A percentile compares a stretch with the other conserved stretches of the same genome.
These are phyloP conservation scores for Pestalotiopsis sp. DNA, from an alignment of 2,329 filamentous ascomycete genomes.

Conservation along the genomic window DNA sequence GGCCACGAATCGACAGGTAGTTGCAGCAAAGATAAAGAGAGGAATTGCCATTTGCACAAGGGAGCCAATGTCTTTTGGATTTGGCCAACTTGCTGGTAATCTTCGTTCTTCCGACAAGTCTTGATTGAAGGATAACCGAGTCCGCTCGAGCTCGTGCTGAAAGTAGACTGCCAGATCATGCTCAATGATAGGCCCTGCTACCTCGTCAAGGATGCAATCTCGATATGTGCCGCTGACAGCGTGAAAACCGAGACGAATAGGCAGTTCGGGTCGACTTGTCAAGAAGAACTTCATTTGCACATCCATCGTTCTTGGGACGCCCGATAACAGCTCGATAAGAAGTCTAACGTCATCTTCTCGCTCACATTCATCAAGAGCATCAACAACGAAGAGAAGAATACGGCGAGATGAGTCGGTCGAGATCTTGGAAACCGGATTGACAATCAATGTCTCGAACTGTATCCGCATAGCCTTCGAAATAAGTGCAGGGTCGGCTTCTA, in stretches of 20 bases:
- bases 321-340: conserved; percentile 29
- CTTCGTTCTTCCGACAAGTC: conserved; percentile 10
- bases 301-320: background rate
- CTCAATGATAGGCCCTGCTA: conserved; percentile 29
- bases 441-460: conserved; percentile 43
- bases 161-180: conserved; percentile 38
- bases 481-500: conserved; percentile 32
- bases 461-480: conserved; percentile 28
- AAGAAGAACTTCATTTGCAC: conserved; percentile 30
- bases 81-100: conserved; percentile 12
- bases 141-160: conserved; percentile 24
- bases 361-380: conserved; percentile 35
- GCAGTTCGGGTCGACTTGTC: conserved; percentile 40
- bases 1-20: conserved; percentile 30
- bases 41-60: conserved; percentile 29
- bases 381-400: conserved; percentile 27
- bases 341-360: conserved; percentile 25
- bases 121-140: conserved; percentile 24
- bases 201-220: conserved; percentile 35
- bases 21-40: conserved; percentile 37
- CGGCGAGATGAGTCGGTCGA: background rate
- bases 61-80: background rate
- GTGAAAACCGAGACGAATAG: conserved; percentile 34
- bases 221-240: conserved; percentile 24
- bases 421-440: conserved; percentile 31